Conservation (phyloP, 306 rosid genomes). For the Cucurbita pepo region DNA sequence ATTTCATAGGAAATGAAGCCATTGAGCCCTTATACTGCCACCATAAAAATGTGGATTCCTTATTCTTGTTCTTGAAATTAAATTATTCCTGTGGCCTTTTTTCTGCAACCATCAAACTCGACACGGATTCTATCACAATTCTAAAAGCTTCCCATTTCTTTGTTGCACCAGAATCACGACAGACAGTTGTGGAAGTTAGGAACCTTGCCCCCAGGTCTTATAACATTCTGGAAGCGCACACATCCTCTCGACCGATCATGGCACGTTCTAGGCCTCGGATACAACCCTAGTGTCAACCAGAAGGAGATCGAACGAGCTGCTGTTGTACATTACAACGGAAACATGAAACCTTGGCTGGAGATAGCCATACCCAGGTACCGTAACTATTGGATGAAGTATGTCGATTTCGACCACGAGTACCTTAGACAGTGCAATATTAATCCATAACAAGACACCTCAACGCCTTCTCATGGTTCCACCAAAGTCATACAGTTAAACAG, state of each 20-base stretch:
- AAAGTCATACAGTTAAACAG: background rate
- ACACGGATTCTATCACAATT: background rate
- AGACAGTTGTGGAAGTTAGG: constrained; percentile 93
- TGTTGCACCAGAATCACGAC: constrained; percentile 53
- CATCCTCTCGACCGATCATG: constrained; percentile 54
- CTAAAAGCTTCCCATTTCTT: background rate
- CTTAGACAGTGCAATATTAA: constrained; percentile 83
- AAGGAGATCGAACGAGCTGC: constrained; percentile 34
- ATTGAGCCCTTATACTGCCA: too few species aligned
- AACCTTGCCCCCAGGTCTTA: constrained; percentile 90
- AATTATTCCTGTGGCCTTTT: background rate
- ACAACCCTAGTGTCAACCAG: background rate
- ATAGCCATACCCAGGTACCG: constrained; percentile 78
- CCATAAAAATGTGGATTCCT: too few species aligned
- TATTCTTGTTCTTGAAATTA: too few species aligned
- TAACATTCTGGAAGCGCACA: constrained; percentile 85
- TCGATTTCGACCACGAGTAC: constrained; percentile 48
- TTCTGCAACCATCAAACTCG: background rate
- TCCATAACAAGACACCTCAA: constrained; percentile 24
- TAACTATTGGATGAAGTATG: constrained; percentile 54
- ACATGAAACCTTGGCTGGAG: constrained; percentile 98
- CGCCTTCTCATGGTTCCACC: background rate
- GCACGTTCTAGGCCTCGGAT: constrained; percentile 86
- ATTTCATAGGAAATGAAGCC: too few species aligned
- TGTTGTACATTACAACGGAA: constrained; percentile 80